phyloP scores from a whole-genome alignment of 2,329 filamentous ascomycete genomes.

The Fusarium nelsonii region DNA sequence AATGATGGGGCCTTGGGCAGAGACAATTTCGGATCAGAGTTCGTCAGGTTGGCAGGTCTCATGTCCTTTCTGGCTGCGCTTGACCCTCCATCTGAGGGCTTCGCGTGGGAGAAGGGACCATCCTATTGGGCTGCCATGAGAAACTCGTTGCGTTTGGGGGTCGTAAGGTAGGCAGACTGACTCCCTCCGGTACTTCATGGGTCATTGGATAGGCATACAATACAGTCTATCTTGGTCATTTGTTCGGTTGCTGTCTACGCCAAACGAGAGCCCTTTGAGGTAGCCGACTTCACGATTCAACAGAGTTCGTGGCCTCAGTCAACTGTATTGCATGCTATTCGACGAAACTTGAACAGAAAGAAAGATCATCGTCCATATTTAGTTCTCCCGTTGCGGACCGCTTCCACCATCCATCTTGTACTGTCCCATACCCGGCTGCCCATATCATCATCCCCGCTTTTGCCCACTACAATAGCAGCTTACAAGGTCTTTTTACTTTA shows the following conservation, averaged over 20 bases:
- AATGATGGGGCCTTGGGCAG: slow-evolving; percentile 35
- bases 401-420: slow-evolving; percentile 38
- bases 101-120: slow-evolving; percentile 42
- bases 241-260: slow-evolving; percentile 2
- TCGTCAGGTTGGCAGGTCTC: slow-evolving; percentile 43
- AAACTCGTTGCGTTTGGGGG: slow-evolving; percentile 35
- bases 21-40: slow-evolving; percentile 27
- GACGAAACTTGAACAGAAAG: slow-evolving; percentile 1
- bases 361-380: slow-evolving; percentile 36
- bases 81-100: slow-evolving; percentile 46
- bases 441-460: slow-evolving; percentile 40
- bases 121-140: slow-evolving; percentile 47
- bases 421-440: slow-evolving; percentile 8
- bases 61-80: slow-evolving; percentile 45
- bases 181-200: slow-evolving; percentile 26
- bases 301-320: slow-evolving; percentile 1
- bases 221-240: slow-evolving; percentile 15
- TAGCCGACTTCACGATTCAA: slow-evolving; percentile 5
- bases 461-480: slow-evolving; percentile 27
- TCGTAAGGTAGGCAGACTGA: slow-evolving; percentile 36
- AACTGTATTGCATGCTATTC: slow-evolving; percentile 9
- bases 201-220: slow-evolving; percentile 23
- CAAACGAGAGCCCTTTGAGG: slow-evolving; percentile 1
- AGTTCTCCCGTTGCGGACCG: slow-evolving; percentile 44
- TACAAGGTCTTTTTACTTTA: slow-evolving; percentile 14